Evolutionary conservation across 208 protist genomes (phyloP), one percentile per base, ranked within the genome.

Genomic region (Endotrypanum monterogeii): DNA sequence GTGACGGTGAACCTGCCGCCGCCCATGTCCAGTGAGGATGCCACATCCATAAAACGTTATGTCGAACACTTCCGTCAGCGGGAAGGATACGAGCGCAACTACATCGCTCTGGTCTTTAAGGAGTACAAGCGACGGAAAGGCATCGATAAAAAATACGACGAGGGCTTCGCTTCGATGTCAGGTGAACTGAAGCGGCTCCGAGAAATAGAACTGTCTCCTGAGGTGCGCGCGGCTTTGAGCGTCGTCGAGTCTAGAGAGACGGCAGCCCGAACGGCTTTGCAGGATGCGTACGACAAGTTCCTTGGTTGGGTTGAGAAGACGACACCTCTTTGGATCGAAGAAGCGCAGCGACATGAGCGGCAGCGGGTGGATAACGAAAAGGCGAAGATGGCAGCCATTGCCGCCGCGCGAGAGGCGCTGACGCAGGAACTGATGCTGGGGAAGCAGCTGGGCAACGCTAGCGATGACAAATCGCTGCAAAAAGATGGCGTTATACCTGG

Each of bases 61-160:
- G 56, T 76, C 7, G 66, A 52, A 8, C 46, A 32, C 58, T 78
- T 73, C 48, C 46, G 18, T 9, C 56, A 58, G 28, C 18, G 37
- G 39, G 80, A 84, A 73, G 72, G 74, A 70, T 71, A 39, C 39
- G 91, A 94, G 65, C 70, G 78, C 60, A 30, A 32, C 14, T 90
- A 93, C 69, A 76, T 94, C 9, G 76, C 79, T 20, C 74, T 96
- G n/a, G 58, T 89, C 37, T 93, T 92, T 51, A 20, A 85, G n/a
- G 92, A 96, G 78, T 96, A 94, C 83, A 84, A 82, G 50, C 84
- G 83, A 67, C 92, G 92, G 35, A 93, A 92, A 74, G 60, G 71
- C 41, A 58, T 96, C 14, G 84, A 91, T 71, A 74, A 82, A 68
- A 84, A 87, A 67, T 73, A 82, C 50, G 50, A 60, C 20, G 46